Conservation (phyloP, 371 early-diverging fungal genomes). For the Fennellomyces sp. region DNA sequence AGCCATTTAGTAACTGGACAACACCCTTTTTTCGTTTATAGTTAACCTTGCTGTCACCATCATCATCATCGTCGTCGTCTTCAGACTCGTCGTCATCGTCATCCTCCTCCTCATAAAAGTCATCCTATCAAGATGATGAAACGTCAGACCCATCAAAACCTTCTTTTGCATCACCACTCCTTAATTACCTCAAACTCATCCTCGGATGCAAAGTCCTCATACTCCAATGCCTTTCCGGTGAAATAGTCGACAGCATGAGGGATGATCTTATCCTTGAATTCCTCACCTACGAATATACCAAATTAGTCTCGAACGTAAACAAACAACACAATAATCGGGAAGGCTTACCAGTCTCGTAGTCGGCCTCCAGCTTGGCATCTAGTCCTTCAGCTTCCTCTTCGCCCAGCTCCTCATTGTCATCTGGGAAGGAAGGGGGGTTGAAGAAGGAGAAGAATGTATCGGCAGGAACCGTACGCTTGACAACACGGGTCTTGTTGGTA, state of each 20-base stretch:
- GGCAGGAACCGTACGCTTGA: constrained; percentile 92
- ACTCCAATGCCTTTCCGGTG: constrained; percentile 93
- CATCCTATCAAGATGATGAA: constrained; percentile 37
- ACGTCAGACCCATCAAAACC: constrained; percentile 34
- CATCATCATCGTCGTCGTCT: constrained; percentile 53
- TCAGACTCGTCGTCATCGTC: constrained; percentile 63
- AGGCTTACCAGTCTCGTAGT: constrained; percentile 71
- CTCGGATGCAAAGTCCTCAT: constrained; percentile 71
- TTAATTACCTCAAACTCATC: constrained; percentile 23
- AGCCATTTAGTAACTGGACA: too few relatives aligned
- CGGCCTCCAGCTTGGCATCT: constrained; percentile 84
- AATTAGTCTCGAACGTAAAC: too few relatives aligned
- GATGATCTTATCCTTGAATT: constrained; percentile 94
- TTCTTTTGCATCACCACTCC: background rate
- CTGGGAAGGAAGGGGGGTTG: constrained; percentile 77
- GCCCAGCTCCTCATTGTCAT: constrained; percentile 71
- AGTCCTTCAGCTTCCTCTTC: constrained; percentile 79
- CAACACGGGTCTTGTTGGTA: constrained; percentile 96
- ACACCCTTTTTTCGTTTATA: constrained; percentile 25
- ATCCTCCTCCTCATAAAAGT: constrained; percentile 69
- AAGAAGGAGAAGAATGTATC: constrained; percentile 97
- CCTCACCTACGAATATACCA: constrained; percentile 62
- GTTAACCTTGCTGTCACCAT: constrained; percentile 43
- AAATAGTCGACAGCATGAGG: constrained; percentile 98
- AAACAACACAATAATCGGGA: background rate